Percentiles rank a stretch among this genome's conserved stretches.
Evolutionary conservation across 2,329 filamentous ascomycete species (phyloP).

Genomic region (Mycosphaerelloides madeirae): DNA sequence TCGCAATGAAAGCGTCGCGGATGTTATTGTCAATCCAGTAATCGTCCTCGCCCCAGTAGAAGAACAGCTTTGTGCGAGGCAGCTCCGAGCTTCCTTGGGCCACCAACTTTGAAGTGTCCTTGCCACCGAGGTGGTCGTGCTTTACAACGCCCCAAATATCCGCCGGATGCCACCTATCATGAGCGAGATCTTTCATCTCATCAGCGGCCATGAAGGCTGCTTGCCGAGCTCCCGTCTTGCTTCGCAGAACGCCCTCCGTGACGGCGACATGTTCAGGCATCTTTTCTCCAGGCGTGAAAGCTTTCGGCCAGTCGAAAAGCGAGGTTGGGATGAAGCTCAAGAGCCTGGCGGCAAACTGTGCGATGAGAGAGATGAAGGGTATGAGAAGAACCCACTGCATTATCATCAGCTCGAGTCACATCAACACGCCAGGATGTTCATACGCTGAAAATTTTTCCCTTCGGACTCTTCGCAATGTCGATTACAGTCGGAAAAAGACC

Average conservation of each 20-base stretch:
- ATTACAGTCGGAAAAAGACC: conserved; percentile 47
- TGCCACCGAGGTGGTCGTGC: neutral
- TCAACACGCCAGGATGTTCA: conserved; percentile 7
- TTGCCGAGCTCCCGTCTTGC: conserved; percentile 43
- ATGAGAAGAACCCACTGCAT: conserved; percentile 10
- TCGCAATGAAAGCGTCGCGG: conserved; percentile 50
- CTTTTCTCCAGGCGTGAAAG: conserved; percentile 9
- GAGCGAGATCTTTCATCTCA: conserved; percentile 54
- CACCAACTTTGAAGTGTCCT: neutral
- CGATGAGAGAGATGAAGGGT: conserved; percentile 40
- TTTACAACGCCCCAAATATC: conserved; percentile 53
- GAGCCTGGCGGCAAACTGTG: conserved; percentile 38
- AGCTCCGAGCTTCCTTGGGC: conserved; percentile 7
- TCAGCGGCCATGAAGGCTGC: conserved; percentile 56
- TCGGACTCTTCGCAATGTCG: conserved; percentile 42
- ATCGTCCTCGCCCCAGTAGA: conserved; percentile 57
- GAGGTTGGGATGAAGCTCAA: conserved; percentile 39
- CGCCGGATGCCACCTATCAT: conserved; percentile 56
- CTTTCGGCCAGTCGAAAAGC: conserved; percentile 8
- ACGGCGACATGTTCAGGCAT: conserved; percentile 38
- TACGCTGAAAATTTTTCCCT: conserved; percentile 39
- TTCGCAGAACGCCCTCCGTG: conserved; percentile 50
- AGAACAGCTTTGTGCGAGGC: conserved; percentile 46
- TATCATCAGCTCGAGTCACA: neutral
- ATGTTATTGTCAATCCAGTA: conserved; percentile 59